phyloP scores from a whole-genome alignment of 1,284 basidiomycete genomes.

The Pseudozyma tsukubaensis region DNA sequence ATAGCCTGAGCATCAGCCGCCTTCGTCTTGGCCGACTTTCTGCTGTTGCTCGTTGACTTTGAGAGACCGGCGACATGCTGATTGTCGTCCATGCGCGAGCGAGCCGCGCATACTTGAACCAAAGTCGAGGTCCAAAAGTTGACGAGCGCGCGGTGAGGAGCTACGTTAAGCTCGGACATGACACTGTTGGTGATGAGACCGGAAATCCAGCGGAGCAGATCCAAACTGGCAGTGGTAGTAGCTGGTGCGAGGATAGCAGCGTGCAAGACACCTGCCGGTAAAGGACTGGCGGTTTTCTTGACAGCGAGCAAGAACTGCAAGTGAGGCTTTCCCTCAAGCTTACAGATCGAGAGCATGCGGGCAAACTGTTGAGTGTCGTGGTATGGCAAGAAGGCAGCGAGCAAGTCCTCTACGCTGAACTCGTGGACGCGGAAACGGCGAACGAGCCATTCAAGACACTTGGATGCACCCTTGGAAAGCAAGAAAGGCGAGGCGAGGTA shows the following conservation, averaged over 20 bases:
- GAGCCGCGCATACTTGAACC: conserved; percentile 75
- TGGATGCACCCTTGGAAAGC: conserved; percentile 82
- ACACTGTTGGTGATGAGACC: conserved; percentile 72
- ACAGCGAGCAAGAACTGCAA: conserved; percentile 57
- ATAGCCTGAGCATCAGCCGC: conserved; percentile 57
- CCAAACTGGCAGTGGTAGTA: conserved; percentile 72
- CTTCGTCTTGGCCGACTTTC: conserved; percentile 33
- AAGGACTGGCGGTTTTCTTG: conserved; percentile 58
- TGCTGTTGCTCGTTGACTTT: conserved; percentile 50
- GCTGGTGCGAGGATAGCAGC: conserved; percentile 62
- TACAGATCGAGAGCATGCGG: conserved; percentile 88
- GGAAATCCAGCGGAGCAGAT: conserved; percentile 77
- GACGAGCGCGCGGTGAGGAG: conserved; percentile 79
- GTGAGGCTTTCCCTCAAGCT: conserved; percentile 65
- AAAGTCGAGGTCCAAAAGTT: conserved; percentile 86
- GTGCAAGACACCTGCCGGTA: conserved; percentile 58
- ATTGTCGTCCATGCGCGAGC: conserved; percentile 67
- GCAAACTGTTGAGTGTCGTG: conserved; percentile 94
- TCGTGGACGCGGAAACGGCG: conserved; percentile 93
- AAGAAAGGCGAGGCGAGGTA: conserved; percentile 82
- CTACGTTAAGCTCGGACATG: conserved; percentile 72
- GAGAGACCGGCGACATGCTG: conserved; percentile 66
- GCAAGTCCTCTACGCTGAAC: conserved; percentile 84
- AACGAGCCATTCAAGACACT: conserved; percentile 96
- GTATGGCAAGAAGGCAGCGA: conserved; percentile 90